Percentiles rank a stretch among this genome's conserved stretches.
These are phyloP conservation scores for Alternaria dauci DNA, from an alignment of 2,329 filamentous ascomycete species.

Conservation along the genomic window DNA sequence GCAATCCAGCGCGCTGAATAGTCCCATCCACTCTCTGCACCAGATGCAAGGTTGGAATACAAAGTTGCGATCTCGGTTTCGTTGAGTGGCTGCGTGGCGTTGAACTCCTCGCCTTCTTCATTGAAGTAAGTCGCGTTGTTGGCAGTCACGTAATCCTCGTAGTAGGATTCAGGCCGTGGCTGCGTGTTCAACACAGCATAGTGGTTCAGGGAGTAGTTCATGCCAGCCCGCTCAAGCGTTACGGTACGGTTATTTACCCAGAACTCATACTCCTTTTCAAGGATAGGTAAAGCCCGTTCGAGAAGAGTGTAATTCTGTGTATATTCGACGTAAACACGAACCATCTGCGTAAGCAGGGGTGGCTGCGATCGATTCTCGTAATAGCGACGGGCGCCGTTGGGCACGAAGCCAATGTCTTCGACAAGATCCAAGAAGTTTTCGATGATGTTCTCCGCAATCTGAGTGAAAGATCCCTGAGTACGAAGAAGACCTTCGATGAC, in stretches of 20 bases:
- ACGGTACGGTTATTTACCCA: constrained; percentile 69
- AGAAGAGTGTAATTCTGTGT: constrained; percentile 70
- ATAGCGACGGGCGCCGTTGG: constrained; percentile 73
- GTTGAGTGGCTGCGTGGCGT: constrained; percentile 60
- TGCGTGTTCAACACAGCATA: constrained; percentile 71
- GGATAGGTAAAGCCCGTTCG: constrained; percentile 66
- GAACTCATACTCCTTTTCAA: constrained; percentile 71
- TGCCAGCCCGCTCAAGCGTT: constrained; percentile 56
- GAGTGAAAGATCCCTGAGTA: constrained; percentile 69
- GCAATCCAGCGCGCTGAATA: constrained; percentile 68
- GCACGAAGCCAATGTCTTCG: constrained; percentile 70
- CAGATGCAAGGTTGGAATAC: constrained; percentile 70
- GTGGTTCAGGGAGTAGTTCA: constrained; percentile 65
- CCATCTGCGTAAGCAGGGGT: constrained; percentile 71
- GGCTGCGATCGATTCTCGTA: constrained; percentile 75
- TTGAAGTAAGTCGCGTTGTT: constrained; percentile 71
- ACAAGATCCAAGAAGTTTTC: constrained; percentile 75
- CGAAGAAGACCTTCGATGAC: constrained; percentile 71
- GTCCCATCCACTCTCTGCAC: constrained; percentile 73
- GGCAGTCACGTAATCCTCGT: constrained; percentile 71
- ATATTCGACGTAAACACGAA: constrained; percentile 69
- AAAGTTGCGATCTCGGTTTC: constrained; percentile 61
- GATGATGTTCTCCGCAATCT: constrained; percentile 72
- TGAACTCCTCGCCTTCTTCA: constrained; percentile 66
- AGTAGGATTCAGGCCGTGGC: constrained; percentile 72